Evolutionary conservation across 2,329 filamentous ascomycete species (phyloP).

Genomic region (Mollisia scopiformis): DNA sequence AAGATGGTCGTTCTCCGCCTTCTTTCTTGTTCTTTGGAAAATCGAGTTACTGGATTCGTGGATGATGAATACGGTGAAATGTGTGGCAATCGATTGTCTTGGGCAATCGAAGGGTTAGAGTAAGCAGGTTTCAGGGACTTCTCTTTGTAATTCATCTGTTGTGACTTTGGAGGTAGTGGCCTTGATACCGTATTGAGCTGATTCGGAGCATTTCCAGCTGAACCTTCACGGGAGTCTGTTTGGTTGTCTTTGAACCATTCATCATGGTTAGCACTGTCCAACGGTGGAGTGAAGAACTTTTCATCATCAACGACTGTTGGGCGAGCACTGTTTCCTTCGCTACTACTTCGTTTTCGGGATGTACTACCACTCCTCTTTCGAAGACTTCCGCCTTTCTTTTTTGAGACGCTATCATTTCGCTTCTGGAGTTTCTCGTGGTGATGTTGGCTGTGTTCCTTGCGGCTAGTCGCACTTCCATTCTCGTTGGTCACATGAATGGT

Average conservation of each 20-base stretch:
- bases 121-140: constrained; percentile 19
- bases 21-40: constrained; percentile 56
- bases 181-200: constrained; percentile 13
- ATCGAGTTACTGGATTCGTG: constrained; percentile 40
- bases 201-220: constrained; percentile 10
- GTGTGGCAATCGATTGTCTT: constrained; percentile 26
- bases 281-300: constrained; percentile 51
- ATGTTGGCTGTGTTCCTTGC: constrained; percentile 35
- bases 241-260: constrained; percentile 36
- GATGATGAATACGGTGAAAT: constrained; percentile 21
- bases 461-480: constrained; percentile 43
- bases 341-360: constrained; percentile 48
- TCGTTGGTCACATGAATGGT: constrained; percentile 79
- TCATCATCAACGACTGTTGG: constrained; percentile 54
- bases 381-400: constrained; percentile 48
- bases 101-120: constrained; percentile 9
- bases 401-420: constrained; percentile 40
- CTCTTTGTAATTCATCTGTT: constrained; percentile 32
- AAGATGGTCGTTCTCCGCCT: constrained; percentile 58
- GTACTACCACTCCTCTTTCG: constrained; percentile 53
- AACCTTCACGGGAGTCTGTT: constrained; percentile 5
- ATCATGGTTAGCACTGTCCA: constrained; percentile 42
- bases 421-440: constrained; percentile 41
- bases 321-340: constrained; percentile 33
- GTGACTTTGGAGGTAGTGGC: constrained; percentile 27